These are phyloP conservation scores for Hericium erinaceus DNA, from an alignment of 768 basidiomycete genomes.

Conservation along the genomic window DNA sequence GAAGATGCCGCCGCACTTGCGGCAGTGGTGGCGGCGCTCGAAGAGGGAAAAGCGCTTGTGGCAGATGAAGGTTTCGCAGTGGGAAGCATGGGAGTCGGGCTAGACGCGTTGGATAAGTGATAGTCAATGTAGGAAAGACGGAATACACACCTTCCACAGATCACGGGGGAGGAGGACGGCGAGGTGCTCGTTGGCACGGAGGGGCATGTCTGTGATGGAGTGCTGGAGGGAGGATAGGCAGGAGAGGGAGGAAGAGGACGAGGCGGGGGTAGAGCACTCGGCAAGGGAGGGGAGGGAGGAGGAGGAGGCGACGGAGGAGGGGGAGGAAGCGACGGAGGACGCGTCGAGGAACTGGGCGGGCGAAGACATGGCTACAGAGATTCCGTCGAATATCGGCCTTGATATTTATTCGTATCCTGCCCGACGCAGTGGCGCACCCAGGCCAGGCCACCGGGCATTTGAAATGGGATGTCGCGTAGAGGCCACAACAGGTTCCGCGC, in stretches of 20 bases:
- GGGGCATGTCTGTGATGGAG: slow-evolving; percentile 6
- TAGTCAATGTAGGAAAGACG: not conserved
- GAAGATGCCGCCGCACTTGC: slow-evolving; percentile 77
- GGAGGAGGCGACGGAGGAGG: slow-evolving; percentile 10
- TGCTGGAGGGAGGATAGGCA: slow-evolving; percentile 6
- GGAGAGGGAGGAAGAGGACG: slow-evolving; percentile 15
- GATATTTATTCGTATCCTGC: too few relatives aligned
- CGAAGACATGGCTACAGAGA: too few relatives aligned
- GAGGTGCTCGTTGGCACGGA: slow-evolving; percentile 55
- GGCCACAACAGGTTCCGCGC: too few relatives aligned
- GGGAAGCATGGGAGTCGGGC: slow-evolving; percentile 51
- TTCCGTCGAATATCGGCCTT: too few relatives aligned
- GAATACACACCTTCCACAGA: slow-evolving; percentile 48
- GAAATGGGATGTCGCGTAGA: too few relatives aligned
- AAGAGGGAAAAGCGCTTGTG: slow-evolving; percentile 53
- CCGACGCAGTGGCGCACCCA: too few relatives aligned
- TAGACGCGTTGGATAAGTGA: not conserved
- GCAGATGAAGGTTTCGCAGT: slow-evolving; percentile 72
- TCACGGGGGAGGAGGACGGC: slow-evolving; percentile 61
- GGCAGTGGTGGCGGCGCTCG: slow-evolving; percentile 76
- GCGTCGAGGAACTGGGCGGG: too few relatives aligned
- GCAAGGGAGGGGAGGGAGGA: slow-evolving; percentile 16
- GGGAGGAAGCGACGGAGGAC: not conserved
- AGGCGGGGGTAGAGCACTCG: slow-evolving; percentile 16
- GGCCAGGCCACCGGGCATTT: too few relatives aligned